Conservation (phyloP, 2,329 filamentous ascomycete genomes). For the Erysiphe pulchra region DNA sequence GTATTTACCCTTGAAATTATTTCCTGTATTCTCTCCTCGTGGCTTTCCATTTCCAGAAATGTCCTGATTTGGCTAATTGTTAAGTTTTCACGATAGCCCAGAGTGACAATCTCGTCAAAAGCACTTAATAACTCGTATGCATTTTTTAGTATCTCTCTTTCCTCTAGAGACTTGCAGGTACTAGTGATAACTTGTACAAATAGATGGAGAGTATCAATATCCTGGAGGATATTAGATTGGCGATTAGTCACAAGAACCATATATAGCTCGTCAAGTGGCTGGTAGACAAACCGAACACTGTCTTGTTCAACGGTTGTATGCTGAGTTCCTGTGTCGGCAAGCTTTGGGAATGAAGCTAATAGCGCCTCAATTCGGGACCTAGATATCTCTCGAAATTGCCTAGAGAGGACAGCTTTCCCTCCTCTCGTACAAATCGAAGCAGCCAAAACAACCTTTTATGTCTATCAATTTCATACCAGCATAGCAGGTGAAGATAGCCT, state of each 20-base stretch:
- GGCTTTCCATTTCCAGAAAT: constrained; percentile 96
- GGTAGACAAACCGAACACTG: constrained; percentile 98
- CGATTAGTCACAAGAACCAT: constrained; percentile 99
- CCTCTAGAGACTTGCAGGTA: constrained; percentile 87
- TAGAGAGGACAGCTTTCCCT: constrained; percentile 91
- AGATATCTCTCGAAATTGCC: constrained; percentile 94
- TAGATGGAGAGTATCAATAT: constrained; percentile 93
- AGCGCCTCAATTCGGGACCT: constrained; percentile 89
- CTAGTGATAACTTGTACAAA: constrained; percentile 94
- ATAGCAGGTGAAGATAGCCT: not conserved
- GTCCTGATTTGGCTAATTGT: constrained; percentile 96
- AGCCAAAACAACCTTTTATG: constrained; percentile 68
- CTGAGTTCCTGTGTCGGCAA: constrained; percentile 84
- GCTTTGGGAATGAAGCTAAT: constrained; percentile 90
- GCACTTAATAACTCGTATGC: constrained; percentile 89
- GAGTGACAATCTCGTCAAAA: constrained; percentile 88
- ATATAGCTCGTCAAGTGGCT: constrained; percentile 95
- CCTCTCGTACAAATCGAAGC: constrained; percentile 97
- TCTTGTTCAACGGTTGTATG: constrained; percentile 98
- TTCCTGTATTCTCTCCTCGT: constrained; percentile 96
- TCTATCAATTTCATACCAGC: constrained; percentile 4
- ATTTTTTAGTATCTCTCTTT: constrained; percentile 84
- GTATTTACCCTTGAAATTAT: constrained; percentile 63
- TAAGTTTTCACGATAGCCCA: constrained; percentile 89
- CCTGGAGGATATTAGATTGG: constrained; percentile 96